These are phyloP conservation scores for Amanita brunnescens DNA, from an alignment of 768 basidiomycete species.

Conservation along the genomic window DNA sequence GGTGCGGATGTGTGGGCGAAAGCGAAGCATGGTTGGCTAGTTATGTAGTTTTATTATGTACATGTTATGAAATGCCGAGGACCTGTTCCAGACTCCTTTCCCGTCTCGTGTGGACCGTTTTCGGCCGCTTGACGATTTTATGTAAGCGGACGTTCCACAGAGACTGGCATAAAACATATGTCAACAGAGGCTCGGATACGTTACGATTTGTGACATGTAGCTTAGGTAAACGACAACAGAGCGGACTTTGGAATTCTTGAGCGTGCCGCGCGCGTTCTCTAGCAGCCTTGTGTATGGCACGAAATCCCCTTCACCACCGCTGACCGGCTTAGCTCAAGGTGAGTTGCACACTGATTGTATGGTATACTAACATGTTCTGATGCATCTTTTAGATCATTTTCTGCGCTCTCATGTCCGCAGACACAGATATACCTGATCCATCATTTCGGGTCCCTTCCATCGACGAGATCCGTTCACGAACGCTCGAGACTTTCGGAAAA, in stretches of 20 bases:
- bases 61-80: too few species aligned
- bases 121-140: not conserved
- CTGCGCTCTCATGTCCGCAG: not conserved
- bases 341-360: not conserved
- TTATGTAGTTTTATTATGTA: too few species aligned
- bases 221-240: not conserved
- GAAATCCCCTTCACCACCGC: not conserved
- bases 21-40: too few species aligned
- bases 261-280: not conserved
- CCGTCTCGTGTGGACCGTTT: not conserved
- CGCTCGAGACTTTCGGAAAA: constrained; percentile 10
- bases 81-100: not conserved
- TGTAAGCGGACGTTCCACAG: not conserved
- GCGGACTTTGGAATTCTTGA: not conserved
- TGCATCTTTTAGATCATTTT: not conserved
- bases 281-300: not conserved
- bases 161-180: not conserved
- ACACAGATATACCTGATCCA: not conserved
- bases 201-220: not conserved
- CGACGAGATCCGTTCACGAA: constrained; percentile 3
- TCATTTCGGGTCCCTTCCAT: not conserved
- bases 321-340: not conserved
- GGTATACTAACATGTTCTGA: not conserved
- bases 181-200: not conserved
- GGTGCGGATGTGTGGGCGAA: too few species aligned